phyloP scores from a whole-genome alignment of 768 basidiomycete genomes.

The Hygrocybe punicea region DNA sequence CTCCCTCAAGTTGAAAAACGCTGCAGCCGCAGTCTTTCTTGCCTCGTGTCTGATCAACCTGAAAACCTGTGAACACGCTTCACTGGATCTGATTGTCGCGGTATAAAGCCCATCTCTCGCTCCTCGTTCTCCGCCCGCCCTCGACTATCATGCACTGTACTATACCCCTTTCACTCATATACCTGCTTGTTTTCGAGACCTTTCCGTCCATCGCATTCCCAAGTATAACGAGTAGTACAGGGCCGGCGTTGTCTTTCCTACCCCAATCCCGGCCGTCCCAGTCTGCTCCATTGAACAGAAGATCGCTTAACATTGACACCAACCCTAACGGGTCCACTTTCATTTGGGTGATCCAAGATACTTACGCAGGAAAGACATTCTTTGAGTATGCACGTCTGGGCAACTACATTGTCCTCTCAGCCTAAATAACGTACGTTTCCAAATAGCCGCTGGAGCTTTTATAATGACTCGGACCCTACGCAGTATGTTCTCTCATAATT shows the following conservation, averaged over 20 bases:
- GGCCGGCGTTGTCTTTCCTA: not conserved
- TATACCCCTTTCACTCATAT: not conserved
- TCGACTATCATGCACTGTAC: not conserved
- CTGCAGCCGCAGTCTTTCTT: not conserved
- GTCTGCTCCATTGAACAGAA: not conserved
- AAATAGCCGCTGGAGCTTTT: constrained; percentile 57
- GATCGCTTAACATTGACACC: constrained; percentile 28
- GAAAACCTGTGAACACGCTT: not conserved
- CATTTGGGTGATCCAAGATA: constrained; percentile 67
- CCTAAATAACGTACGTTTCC: constrained; percentile 9
- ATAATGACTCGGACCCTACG: constrained; percentile 60
- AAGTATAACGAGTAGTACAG: not conserved
- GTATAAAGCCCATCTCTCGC: not conserved
- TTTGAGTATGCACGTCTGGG: constrained; percentile 54
- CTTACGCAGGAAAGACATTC: constrained; percentile 62
- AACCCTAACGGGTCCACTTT: constrained; percentile 49
- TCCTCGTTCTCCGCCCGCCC: not conserved
- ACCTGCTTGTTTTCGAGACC: not conserved
- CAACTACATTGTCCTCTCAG: not conserved
- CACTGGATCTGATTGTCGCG: not conserved
- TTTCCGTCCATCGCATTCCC: constrained; percentile 2
- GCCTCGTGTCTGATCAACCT: not conserved
- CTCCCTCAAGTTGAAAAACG: not conserved
- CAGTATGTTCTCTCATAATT: constrained; percentile 41
- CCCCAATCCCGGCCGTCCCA: not conserved